These are phyloP conservation scores for Dryas drummondii DNA, from an alignment of 306 rosid genomes.

Conservation along the genomic window DNA sequence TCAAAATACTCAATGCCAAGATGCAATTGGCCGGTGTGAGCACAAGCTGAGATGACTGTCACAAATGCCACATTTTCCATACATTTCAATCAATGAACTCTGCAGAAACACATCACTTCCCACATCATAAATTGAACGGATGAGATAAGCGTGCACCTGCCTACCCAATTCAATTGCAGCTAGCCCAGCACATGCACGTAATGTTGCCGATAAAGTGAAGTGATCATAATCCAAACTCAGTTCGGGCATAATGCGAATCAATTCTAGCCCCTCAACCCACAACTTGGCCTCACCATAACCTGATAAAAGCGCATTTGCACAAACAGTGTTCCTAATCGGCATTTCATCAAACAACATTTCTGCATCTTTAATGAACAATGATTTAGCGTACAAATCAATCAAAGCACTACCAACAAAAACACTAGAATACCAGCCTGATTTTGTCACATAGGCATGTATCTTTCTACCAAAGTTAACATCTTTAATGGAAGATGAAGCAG, in stretches of 20 bases:
- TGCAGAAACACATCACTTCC: constrained; percentile 59
- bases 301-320: constrained; percentile 67
- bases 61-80: constrained; percentile 74
- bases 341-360: constrained; percentile 68
- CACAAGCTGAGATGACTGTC: constrained; percentile 75
- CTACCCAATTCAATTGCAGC: constrained; percentile 58
- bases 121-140: constrained; percentile 37
- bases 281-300: constrained; percentile 62
- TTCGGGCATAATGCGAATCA: constrained; percentile 52
- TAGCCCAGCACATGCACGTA: constrained; percentile 64
- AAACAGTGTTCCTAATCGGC: constrained; percentile 58
- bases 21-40: constrained; percentile 62
- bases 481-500: constrained; percentile 47
- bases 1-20: constrained; percentile 67
- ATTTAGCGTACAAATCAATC: constrained; percentile 50
- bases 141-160: constrained; percentile 59
- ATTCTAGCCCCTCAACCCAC: constrained; percentile 55
- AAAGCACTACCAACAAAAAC: constrained; percentile 76
- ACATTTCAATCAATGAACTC: constrained; percentile 74
- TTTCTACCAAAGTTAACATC: constrained; percentile 43
- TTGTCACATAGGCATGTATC: constrained; percentile 49
- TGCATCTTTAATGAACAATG: constrained; percentile 46
- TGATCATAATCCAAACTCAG: constrained; percentile 59
- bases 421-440: constrained; percentile 68
- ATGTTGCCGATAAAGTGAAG: constrained; percentile 62